Base-by-base conservation (phyloP, 768 basidiomycete genomes). In the Kwoniella mangroviensis region DNA sequence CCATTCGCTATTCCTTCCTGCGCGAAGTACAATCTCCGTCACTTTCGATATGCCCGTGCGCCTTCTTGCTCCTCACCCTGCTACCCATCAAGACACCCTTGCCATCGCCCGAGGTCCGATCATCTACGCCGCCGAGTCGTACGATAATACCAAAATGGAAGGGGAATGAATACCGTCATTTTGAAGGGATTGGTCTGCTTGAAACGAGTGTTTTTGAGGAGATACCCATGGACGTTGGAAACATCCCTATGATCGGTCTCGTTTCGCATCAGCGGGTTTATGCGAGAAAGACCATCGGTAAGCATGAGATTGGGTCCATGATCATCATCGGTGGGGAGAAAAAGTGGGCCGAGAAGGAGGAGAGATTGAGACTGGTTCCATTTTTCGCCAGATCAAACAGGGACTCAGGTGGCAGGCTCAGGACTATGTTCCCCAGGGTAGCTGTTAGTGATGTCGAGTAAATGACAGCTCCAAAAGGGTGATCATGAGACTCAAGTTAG, bases 61-160 rank as follows among this genome's bases (percentile, higher is more conserved):
- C 24, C 65, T 78, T 1, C 60, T 78, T 2, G 55, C 67, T 7
- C 59, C 72, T 21, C 74, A 75, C 55, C 70, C 74, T 17, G 11
- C 49, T 17, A 72, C 74, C 7, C 43, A 60, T n/a, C 74, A 73
- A 40, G 76, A 75, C 52, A 75, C 72, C 13, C 34, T 78, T 1
- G 75, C 70, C 11, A 71, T 78, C 21, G 43, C 68, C 4, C 72
- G 76, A 7, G 76, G 76, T 24, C 76, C 76, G 1, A 78, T 78
- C 64, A 62, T 78, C 11, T 78, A 75, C 69, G 63, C 68, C 1
- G 76, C 76, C 42, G 76, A 78, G 51, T 67, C 70, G 1, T 43
- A 70, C 57, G 76, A 78, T 49, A 78, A 78, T 56, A 53, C 58
- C 5, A 17, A 40, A 6, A n/a, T 78, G 59, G 76, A 78, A 26